Evolutionary conservation across 345 rosid genomes (phyloP), one percentile per base, ranked within the genome.

Genomic region (Citropsis articulata): DNA sequence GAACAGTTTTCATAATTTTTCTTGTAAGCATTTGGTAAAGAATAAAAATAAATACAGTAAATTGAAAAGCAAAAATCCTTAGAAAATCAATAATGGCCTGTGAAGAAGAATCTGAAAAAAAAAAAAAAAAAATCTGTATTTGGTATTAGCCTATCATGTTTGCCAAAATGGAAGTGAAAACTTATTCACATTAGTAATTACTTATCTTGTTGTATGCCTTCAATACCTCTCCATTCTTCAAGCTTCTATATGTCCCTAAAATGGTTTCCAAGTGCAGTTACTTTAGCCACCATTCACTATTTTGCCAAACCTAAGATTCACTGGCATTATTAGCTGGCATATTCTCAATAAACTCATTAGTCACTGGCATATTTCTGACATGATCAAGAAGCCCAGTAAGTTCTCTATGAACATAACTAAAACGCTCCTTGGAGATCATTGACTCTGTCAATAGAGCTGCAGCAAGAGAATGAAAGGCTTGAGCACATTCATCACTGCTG

Each of bases 361-460:
- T 78, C 35, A 81, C 73, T 19, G 89, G 88, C 81, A 89, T 84
- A 65, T 82, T 86, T 83, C 91, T 88, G 62, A 91, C 95, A 71
- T 84, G 86, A 74, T 87, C 89, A 59, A 89, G 84, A 55, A 93
- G 87, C 45, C 78, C 75, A 48, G 85, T 79, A 13, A 93, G 87
- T 83, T 95, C 96, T 81, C 81, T 84, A 83, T 87, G 91, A 77
- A 86, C 85, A 77, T 85, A 86, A 60, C 83, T 75, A 86, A 89
- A 84, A 4, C 94, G 89, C 72, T 88, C 92, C 79, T 86, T 93
- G 21, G 92, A 87, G 63, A 81, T 50, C 72, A 90, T 61, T 69
- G 97, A 92, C 81, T 95, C 98, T 30, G 90, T 82, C 73, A 91
- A 81, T 30, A 95, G 83, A 81, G 90, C 81, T 79, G 84, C 86